Base-by-base conservation (phyloP, 495 filamentous ascomycete species). In the Xylaria acuta region DNA sequence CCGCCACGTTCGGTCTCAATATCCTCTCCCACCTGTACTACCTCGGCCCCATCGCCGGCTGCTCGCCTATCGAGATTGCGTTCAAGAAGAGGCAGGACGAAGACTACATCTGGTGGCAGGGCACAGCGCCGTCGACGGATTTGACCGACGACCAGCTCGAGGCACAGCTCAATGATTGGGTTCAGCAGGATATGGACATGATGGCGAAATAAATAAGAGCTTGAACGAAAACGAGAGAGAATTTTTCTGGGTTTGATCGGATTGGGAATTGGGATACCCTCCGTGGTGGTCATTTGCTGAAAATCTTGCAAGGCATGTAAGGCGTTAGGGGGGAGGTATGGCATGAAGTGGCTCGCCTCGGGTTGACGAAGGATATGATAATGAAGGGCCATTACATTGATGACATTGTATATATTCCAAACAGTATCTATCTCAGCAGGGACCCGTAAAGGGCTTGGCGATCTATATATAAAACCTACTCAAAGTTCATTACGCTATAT, bases 21-120 rank as follows among this genome's bases (percentile, higher is more conserved):
- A 5, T 79, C 30, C 59, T 63, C 7, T 71, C 79, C 25, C 84
- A 86, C 67, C 41, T 70, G 5, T 74, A 75, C 64, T 86, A 86
- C 70, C 82, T 86, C 58, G 72, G 74, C 47, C 30, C 73, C 22
- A 81, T 84, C 41, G 59, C 72, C 12, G 79, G 73, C 25, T 85
- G 83, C 74, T 64, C 70, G 25, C 2, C 49, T 6, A 67, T 43
- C 11, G 72, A 64, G 63, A 69, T 77, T 27, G 56, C 70, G 9
- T 79, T 77, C 45, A 77, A 67, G 77, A 54, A 58, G 69, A 71
- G 51, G n/a, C 56, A 70, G 22, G 73, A 71, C 27, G 74, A 74
- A 6, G 70, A 75, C 36, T 56, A 40, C 45, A 20, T 70, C 27
- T 70, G 56, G 68, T 70, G 68, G 68, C 75, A 77, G 54, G 62